Evolutionary conservation across 371 early-diverging fungal species (phyloP).

Genomic region (Mucor saturninus): DNA sequence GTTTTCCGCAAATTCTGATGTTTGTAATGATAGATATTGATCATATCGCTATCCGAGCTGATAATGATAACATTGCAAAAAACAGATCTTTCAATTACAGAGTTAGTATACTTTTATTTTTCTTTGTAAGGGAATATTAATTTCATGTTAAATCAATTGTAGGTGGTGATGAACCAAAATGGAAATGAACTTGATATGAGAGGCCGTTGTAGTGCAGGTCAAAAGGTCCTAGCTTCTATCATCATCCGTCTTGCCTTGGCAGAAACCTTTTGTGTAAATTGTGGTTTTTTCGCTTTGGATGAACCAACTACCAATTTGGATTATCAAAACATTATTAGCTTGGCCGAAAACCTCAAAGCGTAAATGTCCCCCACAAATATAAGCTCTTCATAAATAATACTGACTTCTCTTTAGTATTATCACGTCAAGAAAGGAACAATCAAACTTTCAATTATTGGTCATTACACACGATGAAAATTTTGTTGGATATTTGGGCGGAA

Average conservation of each 20-base stretch:
- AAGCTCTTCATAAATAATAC: neutral
- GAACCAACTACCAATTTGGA: conserved; percentile 99
- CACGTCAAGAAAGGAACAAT: conserved; percentile 73
- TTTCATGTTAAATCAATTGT: neutral
- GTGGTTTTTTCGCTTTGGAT: conserved; percentile 98
- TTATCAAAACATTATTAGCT: conserved; percentile 88
- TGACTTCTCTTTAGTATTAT: conserved; percentile 65
- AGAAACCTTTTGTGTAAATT: conserved; percentile 93
- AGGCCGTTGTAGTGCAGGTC: conserved; percentile 98
- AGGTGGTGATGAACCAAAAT: conserved; percentile 97
- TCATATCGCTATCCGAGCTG: conserved; percentile 92
- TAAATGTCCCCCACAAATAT: conserved; percentile 28
- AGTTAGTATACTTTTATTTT: too few relatives aligned
- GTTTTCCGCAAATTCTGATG: neutral
- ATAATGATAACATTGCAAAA: conserved; percentile 69
- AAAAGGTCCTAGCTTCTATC: conserved; percentile 97
- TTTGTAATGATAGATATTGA: conserved; percentile 80
- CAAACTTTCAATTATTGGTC: conserved; percentile 97
- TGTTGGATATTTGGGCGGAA: conserved; percentile 80
- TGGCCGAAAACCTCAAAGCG: conserved; percentile 87
- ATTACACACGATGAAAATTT: conserved; percentile 99
- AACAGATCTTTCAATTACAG: conserved; percentile 91
- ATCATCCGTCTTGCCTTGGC: conserved; percentile 98
- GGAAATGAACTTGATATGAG: conserved; percentile 96
- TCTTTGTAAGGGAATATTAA: conserved; percentile 38